These are phyloP conservation scores for Elsinoe necatrix DNA, from an alignment of 2,329 filamentous ascomycete species.

Conservation along the genomic window DNA sequence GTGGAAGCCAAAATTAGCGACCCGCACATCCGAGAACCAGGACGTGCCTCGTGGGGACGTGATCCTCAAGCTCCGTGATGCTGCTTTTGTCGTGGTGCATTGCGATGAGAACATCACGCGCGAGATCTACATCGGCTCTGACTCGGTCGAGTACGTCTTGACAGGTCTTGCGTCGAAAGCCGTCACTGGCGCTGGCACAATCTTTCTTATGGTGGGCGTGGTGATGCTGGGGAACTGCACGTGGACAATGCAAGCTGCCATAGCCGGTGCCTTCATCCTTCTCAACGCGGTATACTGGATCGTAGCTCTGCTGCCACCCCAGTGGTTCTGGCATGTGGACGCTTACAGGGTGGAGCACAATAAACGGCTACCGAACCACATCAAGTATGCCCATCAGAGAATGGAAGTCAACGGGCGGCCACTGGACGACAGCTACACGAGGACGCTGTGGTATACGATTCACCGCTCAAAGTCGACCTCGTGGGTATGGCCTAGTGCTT, in stretches of 20 bases:
- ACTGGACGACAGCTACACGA: slow-evolving; percentile 5
- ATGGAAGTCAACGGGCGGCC: background rate
- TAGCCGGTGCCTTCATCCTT: background rate
- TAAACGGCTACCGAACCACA: background rate
- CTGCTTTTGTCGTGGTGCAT: slow-evolving; percentile 7
- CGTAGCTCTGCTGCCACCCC: background rate
- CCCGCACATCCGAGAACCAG: background rate
- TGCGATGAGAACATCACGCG: slow-evolving; percentile 7
- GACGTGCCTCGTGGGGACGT: slow-evolving; percentile 9
- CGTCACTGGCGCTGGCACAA: background rate
- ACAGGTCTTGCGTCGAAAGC: background rate
- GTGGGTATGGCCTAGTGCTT: slow-evolving; percentile 1
- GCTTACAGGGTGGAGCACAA: background rate
- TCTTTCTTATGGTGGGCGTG: slow-evolving; percentile 7
- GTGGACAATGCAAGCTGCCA: slow-evolving; percentile 9
- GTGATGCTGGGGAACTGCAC: slow-evolving; percentile 2
- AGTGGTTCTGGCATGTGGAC: slow-evolving; percentile 5
- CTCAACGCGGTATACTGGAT: slow-evolving; percentile 6
- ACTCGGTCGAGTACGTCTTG: slow-evolving; percentile 6
- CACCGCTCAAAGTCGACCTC: background rate
- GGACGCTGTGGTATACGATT: slow-evolving; percentile 6
- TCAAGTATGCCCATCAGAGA: background rate
- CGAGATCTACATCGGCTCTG: slow-evolving; percentile 13
- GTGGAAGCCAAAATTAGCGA: slow-evolving; percentile 3
- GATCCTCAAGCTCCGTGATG: slow-evolving; percentile 5